Evolutionary conservation across 371 early-diverging fungal genomes (phyloP).

Genomic region (Saksenaea vasiformis): DNA sequence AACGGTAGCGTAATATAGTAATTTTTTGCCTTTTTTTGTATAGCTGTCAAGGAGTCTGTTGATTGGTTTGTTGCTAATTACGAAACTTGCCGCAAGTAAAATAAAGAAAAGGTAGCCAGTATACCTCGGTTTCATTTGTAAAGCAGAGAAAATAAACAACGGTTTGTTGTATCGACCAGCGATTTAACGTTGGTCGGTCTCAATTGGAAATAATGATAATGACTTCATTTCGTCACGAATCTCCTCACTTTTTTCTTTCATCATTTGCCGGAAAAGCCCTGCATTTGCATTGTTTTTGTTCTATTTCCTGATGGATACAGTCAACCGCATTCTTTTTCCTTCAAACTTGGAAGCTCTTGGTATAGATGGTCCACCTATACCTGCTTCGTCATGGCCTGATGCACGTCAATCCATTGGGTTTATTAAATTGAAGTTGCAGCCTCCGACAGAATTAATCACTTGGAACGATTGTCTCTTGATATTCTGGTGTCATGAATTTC

Average conservation of each 20-base stretch:
- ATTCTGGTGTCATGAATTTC: conserved; percentile 35
- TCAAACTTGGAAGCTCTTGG: conserved; percentile 8
- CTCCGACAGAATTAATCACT: conserved; percentile 25
- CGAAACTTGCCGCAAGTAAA: conserved; percentile 65
- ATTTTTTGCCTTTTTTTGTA: no score
- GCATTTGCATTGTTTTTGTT: background rate
- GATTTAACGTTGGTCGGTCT: background rate
- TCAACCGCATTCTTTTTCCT: conserved; percentile 8
- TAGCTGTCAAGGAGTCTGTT: conserved; percentile 76
- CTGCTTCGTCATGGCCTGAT: conserved; percentile 16
- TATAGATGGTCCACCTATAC: conserved; percentile 18
- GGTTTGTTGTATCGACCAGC: background rate
- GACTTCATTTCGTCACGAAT: background rate
- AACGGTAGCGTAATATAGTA: no score
- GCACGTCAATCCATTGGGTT: conserved; percentile 29
- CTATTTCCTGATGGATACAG: background rate
- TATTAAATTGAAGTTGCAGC: conserved; percentile 27
- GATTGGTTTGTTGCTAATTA: conserved; percentile 80
- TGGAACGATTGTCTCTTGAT: conserved; percentile 24
- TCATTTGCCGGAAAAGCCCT: background rate
- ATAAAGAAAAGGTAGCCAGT: background rate
- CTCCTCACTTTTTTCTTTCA: background rate
- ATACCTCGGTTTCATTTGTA: background rate
- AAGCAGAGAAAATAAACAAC: background rate
- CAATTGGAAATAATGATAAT: background rate